Conservation (phyloP, 2,329 filamentous ascomycete species). For the Byssochlamys sp. region DNA sequence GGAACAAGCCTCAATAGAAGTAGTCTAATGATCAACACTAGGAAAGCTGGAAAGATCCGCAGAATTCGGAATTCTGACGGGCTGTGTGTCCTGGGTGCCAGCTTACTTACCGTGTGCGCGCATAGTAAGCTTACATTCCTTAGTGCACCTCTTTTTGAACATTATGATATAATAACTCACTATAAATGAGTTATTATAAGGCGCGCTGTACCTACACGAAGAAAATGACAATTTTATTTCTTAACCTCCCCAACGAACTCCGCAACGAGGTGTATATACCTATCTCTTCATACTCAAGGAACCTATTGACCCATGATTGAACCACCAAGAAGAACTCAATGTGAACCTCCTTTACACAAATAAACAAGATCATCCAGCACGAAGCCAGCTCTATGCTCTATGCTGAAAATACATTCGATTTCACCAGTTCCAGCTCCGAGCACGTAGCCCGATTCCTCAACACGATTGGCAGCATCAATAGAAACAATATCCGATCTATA, state of each 20-base stretch:
- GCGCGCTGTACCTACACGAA: no score
- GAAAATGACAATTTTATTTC: background rate
- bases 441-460: constrained; percentile 10
- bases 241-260: background rate
- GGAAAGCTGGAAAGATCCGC: no score
- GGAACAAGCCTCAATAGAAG: no score
- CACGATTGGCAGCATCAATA: constrained; percentile 11
- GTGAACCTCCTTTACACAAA: constrained; percentile 5
- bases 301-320: background rate
- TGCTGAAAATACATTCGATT: constrained; percentile 12
- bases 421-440: constrained; percentile 4
- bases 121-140: no score
- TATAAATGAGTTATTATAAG: no score
- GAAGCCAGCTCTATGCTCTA: constrained; percentile 15
- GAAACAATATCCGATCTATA: constrained; percentile 9
- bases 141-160: no score
- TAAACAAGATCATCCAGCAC: constrained; percentile 10
- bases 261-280: background rate
- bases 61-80: no score
- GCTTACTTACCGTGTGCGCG: no score
- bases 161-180: no score
- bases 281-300: background rate
- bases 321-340: no score
- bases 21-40: no score
- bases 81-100: no score